Evolutionary conservation across 2,329 filamentous ascomycete species (phyloP).

Genomic region (Onygenales sp.): DNA sequence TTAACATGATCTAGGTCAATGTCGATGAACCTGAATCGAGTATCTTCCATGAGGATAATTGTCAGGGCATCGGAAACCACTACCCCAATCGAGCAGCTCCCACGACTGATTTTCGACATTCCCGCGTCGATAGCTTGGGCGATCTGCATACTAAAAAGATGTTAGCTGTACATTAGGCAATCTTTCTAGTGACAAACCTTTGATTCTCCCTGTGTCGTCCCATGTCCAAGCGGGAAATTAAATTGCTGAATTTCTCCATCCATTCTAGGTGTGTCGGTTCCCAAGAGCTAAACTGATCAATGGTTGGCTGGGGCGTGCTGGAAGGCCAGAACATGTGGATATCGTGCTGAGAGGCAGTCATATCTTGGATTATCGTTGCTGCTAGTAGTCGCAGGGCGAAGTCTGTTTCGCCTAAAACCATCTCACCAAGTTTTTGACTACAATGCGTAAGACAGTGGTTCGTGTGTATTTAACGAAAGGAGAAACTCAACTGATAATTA

Average conservation of each 20-base stretch:
- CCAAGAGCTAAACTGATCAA: background rate
- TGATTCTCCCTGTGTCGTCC: background rate
- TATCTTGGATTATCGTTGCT: constrained; percentile 11
- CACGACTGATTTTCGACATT: background rate
- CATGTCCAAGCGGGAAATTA: background rate
- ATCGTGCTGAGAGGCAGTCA: constrained; percentile 5
- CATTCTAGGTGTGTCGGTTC: background rate
- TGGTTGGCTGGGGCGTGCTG: background rate
- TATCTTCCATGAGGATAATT: background rate
- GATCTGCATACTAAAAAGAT: background rate
- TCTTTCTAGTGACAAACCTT: background rate
- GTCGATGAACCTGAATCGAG: constrained; percentile 2
- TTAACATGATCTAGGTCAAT: background rate
- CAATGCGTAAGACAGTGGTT: background rate
- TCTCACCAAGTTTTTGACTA: constrained; percentile 6
- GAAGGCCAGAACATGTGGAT: constrained; percentile 5
- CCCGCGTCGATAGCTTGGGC: background rate
- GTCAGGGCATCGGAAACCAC: background rate
- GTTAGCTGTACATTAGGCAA: background rate
- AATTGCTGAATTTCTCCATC: background rate
- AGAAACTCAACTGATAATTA: background rate
- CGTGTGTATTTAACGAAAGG: background rate
- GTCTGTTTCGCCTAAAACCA: constrained; percentile 10
- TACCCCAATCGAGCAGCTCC: background rate
- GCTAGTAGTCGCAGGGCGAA: constrained; percentile 14